Base-by-base conservation (phyloP, 164 flowering plant genomes). In the Magnolia kwangsiensis region DNA sequence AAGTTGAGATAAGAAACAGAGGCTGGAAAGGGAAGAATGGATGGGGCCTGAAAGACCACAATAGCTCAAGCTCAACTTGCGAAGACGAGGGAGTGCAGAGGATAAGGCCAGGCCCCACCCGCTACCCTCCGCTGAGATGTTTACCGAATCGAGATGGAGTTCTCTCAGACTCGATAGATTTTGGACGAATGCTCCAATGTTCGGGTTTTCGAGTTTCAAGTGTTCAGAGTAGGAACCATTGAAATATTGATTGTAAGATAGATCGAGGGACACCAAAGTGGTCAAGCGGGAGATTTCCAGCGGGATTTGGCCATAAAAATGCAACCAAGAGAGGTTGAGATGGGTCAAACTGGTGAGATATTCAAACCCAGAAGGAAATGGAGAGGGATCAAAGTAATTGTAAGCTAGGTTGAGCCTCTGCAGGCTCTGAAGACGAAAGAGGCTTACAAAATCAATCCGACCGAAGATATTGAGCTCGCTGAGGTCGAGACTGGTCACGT, bases 41-140 rank as follows among this genome's bases (percentile, higher is more conserved):
- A 80, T 37, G 18, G 86, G 87, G 0, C 90, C 88, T 8, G 82
- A 76, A 19, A 88, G 81, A 4, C 29, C 8, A 20, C 67, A 64
- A 1, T 20, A 11, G 0, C 3, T 6, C 21, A 64, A 7, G 23
- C 23, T 59, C 1, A 66, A 88, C 16, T 72, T 84, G 45, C 29
- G 77, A 20, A 87, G 80, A 21, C 81, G 75, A 3, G 85, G 86
- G 27, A 87, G 24, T 9, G 86, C 82, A 0, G 27, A 27, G 9
- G 87, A 82, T 21, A 89, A 23, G 29, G 78, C 80, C 69, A 72
- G 45, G 58, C 82, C 63, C 91, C 89, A 88, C 4, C 82, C 82
- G 19, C 18, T 63, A 29, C 82, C 80, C 0, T 23, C 21, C 9
- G 78, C 58, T 4, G 87, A 81, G 7, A 84, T 67, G 11, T n/a